These are phyloP conservation scores for Globisporangium irregulare DNA, from an alignment of 352 stramenopile species.

Conservation along the genomic window DNA sequence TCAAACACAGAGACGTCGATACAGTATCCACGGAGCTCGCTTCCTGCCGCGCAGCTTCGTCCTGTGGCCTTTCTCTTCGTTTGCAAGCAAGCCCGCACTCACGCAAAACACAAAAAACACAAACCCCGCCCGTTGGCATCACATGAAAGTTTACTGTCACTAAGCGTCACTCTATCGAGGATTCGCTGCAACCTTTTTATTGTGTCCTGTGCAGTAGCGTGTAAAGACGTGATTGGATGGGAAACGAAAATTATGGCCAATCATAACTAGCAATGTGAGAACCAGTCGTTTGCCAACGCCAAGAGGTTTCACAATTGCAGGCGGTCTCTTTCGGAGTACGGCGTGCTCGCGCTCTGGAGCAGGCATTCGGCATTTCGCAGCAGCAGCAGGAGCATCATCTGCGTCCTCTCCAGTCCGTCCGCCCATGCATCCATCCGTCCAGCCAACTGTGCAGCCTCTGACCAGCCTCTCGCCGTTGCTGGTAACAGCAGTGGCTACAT, in stretches of 20 bases:
- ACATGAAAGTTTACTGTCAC: too few relatives aligned
- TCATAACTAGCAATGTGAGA: not conserved
- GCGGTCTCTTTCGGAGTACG: not conserved
- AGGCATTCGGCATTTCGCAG: slow-evolving; percentile 15
- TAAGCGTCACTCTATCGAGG: slow-evolving; percentile 6
- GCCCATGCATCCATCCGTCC: not conserved
- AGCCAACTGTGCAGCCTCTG: not conserved
- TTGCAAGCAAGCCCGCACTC: not conserved
- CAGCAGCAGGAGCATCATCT: slow-evolving; percentile 3
- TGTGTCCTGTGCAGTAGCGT: not conserved
- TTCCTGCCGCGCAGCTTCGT: not conserved
- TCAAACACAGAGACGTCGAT: not conserved
- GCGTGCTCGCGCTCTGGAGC: not conserved
- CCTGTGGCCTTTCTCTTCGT: not conserved
- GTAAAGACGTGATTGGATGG: not conserved
- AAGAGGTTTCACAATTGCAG: not conserved
- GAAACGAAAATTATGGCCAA: not conserved
- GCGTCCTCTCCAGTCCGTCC: not conserved
- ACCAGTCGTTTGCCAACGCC: slow-evolving; percentile 14
- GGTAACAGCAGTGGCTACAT: not conserved
- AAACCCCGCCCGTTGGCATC: too few relatives aligned
- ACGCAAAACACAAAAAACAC: not conserved
- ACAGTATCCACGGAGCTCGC: not conserved
- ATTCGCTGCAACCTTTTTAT: slow-evolving; percentile 2
- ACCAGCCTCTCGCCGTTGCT: not conserved